phyloP scores from a whole-genome alignment of 2,329 filamentous ascomycete genomes.

The Penicillium sp. region DNA sequence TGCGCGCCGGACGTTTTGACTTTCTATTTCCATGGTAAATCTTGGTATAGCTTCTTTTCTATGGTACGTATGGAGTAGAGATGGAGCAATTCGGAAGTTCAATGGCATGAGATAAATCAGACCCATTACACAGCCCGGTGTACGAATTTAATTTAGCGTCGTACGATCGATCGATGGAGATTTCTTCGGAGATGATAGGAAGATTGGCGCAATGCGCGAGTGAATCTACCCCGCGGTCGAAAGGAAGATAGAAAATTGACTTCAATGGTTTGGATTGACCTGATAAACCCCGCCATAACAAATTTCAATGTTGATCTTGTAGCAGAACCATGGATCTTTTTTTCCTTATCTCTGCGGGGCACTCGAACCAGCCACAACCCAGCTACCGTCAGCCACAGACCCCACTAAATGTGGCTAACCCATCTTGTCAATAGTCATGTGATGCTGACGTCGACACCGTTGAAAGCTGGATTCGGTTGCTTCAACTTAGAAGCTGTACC shows the following conservation, averaged over 20 bases:
- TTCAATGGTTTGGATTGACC: neutral
- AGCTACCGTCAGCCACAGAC: constrained; percentile 7
- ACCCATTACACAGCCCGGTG: neutral
- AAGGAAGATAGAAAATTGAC: neutral
- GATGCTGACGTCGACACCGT: constrained; percentile 19
- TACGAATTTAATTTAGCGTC: constrained; percentile 1
- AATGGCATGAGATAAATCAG: neutral
- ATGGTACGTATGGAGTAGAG: neutral
- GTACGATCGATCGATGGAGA: neutral
- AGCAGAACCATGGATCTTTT: constrained; percentile 5
- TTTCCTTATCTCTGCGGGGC: constrained; percentile 11
- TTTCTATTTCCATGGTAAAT: neutral
- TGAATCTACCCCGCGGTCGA: neutral
- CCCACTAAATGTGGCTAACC: constrained; percentile 9
- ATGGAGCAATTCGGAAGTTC: neutral
- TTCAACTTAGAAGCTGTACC: neutral
- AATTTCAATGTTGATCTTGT: neutral
- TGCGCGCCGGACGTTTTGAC: constrained; percentile 9
- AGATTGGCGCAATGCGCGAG: neutral
- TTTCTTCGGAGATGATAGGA: neutral
- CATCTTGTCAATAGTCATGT: constrained; percentile 10
- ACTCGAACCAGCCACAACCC: constrained; percentile 1
- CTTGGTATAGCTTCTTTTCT: neutral
- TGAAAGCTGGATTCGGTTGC: constrained; percentile 12
- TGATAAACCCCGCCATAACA: neutral